phyloP scores from a whole-genome alignment of 768 basidiomycete genomes.

The Grammothele lineata region DNA sequence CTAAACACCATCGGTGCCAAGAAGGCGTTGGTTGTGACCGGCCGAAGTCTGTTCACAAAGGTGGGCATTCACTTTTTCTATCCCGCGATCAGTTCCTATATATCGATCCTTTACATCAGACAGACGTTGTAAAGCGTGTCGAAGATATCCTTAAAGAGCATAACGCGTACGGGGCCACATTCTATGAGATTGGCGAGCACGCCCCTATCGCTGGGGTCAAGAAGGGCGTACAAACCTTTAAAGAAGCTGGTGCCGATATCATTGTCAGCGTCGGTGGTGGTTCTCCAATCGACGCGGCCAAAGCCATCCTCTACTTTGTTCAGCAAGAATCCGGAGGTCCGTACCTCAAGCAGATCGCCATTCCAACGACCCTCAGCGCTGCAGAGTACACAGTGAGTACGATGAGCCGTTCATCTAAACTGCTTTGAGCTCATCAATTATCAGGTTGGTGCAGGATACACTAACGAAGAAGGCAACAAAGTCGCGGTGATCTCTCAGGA shows the following conservation, averaged over 20 bases:
- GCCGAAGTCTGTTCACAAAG: slow-evolving; percentile 64
- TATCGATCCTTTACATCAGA: slow-evolving; percentile 32
- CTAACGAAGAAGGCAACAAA: slow-evolving; percentile 66
- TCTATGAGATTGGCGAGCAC: slow-evolving; percentile 71
- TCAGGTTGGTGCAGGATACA: slow-evolving; percentile 51
- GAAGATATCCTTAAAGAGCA: slow-evolving; percentile 52
- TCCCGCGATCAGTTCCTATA: background rate
- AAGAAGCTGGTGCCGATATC: slow-evolving; percentile 54
- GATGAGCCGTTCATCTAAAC: background rate
- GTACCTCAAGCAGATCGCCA: slow-evolving; percentile 64
- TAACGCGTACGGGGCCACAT: slow-evolving; percentile 62
- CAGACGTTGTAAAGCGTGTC: slow-evolving; percentile 54
- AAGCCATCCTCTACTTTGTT: slow-evolving; percentile 62
- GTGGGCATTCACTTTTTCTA: slow-evolving; percentile 26
- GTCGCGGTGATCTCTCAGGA: slow-evolving; percentile 49
- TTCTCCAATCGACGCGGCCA: slow-evolving; percentile 75
- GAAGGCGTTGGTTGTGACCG: slow-evolving; percentile 70
- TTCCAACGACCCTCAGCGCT: slow-evolving; percentile 79
- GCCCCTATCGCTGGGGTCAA: slow-evolving; percentile 64
- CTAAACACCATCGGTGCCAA: slow-evolving; percentile 48
- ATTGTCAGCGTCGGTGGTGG: slow-evolving; percentile 78
- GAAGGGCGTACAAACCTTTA: slow-evolving; percentile 51
- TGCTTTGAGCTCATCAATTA: background rate
- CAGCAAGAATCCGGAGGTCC: slow-evolving; percentile 52
- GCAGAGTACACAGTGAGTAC: slow-evolving; percentile 65